Evolutionary conservation across 805 yeast species (phyloP).

Genomic region (Yamadazyma tumulicola): DNA sequence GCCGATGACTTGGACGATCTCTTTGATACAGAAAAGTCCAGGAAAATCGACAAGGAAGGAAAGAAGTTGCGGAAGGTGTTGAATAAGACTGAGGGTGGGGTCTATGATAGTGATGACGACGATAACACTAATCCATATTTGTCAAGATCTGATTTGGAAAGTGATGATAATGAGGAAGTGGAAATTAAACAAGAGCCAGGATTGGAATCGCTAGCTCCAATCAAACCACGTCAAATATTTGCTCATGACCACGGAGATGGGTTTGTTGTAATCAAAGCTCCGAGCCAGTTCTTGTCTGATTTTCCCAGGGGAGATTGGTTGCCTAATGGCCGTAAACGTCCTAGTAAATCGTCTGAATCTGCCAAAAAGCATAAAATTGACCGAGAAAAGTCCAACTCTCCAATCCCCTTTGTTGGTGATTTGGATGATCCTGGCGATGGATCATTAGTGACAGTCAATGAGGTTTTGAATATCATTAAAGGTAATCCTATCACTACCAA

Average conservation of each 20-base stretch:
- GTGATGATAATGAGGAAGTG: slow-evolving; percentile 54
- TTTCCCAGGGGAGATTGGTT: slow-evolving; percentile 88
- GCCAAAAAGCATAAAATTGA: slow-evolving; percentile 30
- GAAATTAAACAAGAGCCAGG: slow-evolving; percentile 28
- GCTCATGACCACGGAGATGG: slow-evolving; percentile 34
- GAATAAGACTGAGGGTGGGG: slow-evolving; percentile 81
- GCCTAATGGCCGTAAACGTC: slow-evolving; percentile 50
- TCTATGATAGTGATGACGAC: slow-evolving; percentile 84
- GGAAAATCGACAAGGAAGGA: slow-evolving; percentile 88
- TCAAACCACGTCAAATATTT: slow-evolving; percentile 15
- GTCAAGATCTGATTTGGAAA: slow-evolving; percentile 50
- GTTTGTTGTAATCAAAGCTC: slow-evolving; percentile 59
- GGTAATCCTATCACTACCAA: slow-evolving; percentile 58
- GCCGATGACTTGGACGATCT: slow-evolving; percentile 67
- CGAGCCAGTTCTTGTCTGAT: slow-evolving; percentile 52
- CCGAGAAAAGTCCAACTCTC: slow-evolving; percentile 15
- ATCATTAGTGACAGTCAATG: slow-evolving; percentile 61
- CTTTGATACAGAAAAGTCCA: slow-evolving; percentile 55
- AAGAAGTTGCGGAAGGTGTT: slow-evolving; percentile 79
- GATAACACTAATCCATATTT: slow-evolving; percentile 67
- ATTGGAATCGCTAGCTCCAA: slow-evolving; percentile 2
- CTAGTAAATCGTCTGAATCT: slow-evolving; percentile 15
- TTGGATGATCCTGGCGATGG: slow-evolving; percentile 36
- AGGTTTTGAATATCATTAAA: slow-evolving; percentile 61
- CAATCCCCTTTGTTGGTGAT: slow-evolving; percentile 24